Conservation (phyloP, 1,139 yeast species). For the Lizanozyma gosingica region DNA sequence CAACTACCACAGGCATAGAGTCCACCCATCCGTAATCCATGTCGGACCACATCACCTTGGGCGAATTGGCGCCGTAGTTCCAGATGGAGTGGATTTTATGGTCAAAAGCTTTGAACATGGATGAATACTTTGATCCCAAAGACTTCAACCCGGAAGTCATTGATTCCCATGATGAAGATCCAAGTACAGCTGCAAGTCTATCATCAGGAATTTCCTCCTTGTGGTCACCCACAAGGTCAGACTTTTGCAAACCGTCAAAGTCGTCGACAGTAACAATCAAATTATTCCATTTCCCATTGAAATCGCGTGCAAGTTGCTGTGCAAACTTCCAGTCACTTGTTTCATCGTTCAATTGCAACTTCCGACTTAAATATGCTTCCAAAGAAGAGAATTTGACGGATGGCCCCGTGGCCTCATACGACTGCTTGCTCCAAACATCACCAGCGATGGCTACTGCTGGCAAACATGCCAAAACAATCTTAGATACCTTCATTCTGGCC, state of each 20-base stretch:
- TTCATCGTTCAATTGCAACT: background rate
- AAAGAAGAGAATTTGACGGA: background rate
- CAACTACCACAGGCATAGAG: background rate
- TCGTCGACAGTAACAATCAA: background rate
- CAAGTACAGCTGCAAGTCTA: background rate
- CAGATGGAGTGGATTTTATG: background rate
- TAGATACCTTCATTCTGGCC: background rate
- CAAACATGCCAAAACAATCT: background rate
- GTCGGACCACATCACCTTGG: background rate
- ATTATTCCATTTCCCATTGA: background rate
- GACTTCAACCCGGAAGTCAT: background rate
- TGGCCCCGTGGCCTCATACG: background rate
- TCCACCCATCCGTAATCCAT: background rate
- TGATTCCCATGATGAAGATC: background rate
- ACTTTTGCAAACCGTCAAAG: background rate
- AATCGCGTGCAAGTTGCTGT: background rate
- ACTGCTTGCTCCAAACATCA: background rate
- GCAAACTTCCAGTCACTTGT: background rate
- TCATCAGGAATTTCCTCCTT: background rate
- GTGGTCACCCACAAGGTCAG: background rate
- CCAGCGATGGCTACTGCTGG: background rate
- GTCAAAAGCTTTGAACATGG: background rate
- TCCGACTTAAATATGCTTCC: background rate
- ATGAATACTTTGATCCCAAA: background rate
- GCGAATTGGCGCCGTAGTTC: background rate